Evolutionary conservation across 805 yeast species (phyloP).

Genomic region (Candida golubevii): DNA sequence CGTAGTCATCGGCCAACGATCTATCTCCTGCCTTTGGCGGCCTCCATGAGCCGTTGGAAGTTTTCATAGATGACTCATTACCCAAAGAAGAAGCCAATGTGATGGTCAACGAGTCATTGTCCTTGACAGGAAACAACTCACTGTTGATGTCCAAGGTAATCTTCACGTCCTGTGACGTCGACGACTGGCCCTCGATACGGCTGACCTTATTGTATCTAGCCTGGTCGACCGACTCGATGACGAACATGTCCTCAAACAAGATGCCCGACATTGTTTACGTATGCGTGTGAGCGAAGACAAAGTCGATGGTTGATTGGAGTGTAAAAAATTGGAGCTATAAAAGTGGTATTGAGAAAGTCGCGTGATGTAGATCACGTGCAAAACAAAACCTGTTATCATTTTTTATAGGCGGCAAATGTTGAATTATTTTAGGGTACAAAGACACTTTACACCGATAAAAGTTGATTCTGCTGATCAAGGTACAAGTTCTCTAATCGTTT

Average conservation of each 20-base stretch:
- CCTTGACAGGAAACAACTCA: conserved; percentile 82
- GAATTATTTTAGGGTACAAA: too few relatives aligned
- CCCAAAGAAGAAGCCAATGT: conserved; percentile 77
- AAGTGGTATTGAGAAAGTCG: not conserved
- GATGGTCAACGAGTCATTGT: conserved; percentile 75
- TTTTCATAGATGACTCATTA: conserved; percentile 41
- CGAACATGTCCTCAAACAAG: conserved; percentile 90
- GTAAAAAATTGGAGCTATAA: too few relatives aligned
- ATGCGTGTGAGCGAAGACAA: too few relatives aligned
- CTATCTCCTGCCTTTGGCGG: conserved; percentile 81
- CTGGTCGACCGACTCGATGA: conserved; percentile 75
- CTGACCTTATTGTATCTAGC: conserved; percentile 91
- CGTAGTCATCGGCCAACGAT: conserved; percentile 92
- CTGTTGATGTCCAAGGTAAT: conserved; percentile 86
- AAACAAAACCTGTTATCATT: too few relatives aligned
- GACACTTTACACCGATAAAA: too few relatives aligned
- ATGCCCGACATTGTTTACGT: conserved; percentile 45
- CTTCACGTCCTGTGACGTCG: conserved; percentile 73
- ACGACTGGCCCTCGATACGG: conserved; percentile 83
- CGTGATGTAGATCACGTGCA: not conserved
- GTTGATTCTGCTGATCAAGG: too few relatives aligned
- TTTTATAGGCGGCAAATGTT: too few relatives aligned
- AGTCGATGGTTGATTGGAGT: too few relatives aligned
- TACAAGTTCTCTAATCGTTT: too few relatives aligned
- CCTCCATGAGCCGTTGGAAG: conserved; percentile 66